phyloP scores from a whole-genome alignment of 2,329 filamentous ascomycete genomes.

The Claviceps lovelessii region DNA sequence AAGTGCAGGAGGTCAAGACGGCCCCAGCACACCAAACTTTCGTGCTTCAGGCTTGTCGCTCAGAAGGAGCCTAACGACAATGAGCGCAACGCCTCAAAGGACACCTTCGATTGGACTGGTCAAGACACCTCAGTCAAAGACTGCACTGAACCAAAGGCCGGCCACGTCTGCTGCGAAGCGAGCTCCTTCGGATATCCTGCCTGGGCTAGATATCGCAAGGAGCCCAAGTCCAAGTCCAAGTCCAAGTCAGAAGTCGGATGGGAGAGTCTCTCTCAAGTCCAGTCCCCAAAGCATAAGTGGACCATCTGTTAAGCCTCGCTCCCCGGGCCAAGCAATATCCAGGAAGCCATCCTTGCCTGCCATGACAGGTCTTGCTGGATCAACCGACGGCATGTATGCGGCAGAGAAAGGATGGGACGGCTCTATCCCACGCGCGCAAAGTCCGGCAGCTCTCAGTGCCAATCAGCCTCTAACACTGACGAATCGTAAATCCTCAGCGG shows the following conservation, averaged over 20 bases:
- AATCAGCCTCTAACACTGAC: slow-evolving; percentile 13
- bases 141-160: slow-evolving; percentile 11
- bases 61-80: slow-evolving; percentile 27
- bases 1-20: slow-evolving; percentile 32
- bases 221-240: slow-evolving; percentile 27
- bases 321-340: slow-evolving; percentile 38
- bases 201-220: slow-evolving; percentile 11
- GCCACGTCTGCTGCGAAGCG: slow-evolving; percentile 12
- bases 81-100: slow-evolving; percentile 30
- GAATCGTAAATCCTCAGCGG: slow-evolving; percentile 55
- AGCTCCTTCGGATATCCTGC: slow-evolving; percentile 12
- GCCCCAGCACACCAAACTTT: slow-evolving; percentile 21
- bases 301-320: slow-evolving; percentile 33
- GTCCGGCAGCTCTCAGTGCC: slow-evolving; percentile 6
- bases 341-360: slow-evolving; percentile 39
- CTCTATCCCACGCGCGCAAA: slow-evolving; percentile 12
- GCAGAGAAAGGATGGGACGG: slow-evolving; percentile 17
- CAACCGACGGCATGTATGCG: neutral
- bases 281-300: slow-evolving; percentile 33
- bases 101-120: slow-evolving; percentile 8
- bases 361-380: slow-evolving; percentile 15
- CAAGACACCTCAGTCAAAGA: slow-evolving; percentile 14
- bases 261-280: slow-evolving; percentile 20
- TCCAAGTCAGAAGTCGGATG: slow-evolving; percentile 15
- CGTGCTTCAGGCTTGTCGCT: slow-evolving; percentile 30